A percentile compares a stretch with the other conserved stretches of the same genome.
Conservation (phyloP, 2,329 filamentous ascomycete species). For the Chrysoporthe cubensis region DNA sequence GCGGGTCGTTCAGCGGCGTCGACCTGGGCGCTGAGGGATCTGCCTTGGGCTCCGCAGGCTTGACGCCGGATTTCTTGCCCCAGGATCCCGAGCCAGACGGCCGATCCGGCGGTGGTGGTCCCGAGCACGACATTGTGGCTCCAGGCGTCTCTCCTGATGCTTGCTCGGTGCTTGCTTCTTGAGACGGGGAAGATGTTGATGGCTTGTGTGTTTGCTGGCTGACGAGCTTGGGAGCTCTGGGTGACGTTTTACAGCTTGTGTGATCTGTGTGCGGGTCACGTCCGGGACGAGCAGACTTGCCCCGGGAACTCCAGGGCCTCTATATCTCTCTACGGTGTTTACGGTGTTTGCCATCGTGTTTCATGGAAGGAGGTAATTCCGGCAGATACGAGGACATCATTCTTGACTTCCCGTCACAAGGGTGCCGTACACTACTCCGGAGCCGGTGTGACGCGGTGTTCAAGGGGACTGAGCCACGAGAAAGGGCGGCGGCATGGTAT, state of each 20-base stretch:
- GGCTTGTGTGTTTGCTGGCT: background rate
- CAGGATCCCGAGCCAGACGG: background rate
- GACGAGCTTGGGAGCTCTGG: background rate
- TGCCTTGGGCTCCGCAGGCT: background rate
- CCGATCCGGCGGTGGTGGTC: constrained; percentile 1
- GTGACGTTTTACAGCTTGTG: background rate
- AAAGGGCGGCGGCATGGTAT: background rate
- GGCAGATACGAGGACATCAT: background rate
- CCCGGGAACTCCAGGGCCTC: background rate
- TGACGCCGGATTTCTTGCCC: background rate
- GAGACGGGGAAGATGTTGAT: background rate
- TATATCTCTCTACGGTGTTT: background rate
- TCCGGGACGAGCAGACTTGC: no score
- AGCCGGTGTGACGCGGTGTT: background rate
- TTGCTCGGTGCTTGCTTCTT: background rate
- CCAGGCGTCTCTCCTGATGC: no score
- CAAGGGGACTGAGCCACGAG: no score
- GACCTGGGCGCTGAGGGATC: background rate
- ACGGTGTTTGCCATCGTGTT: background rate
- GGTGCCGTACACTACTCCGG: no score
- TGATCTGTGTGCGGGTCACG: background rate
- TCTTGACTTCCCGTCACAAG: background rate
- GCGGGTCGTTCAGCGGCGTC: background rate
- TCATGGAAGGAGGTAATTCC: background rate
- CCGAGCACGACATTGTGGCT: constrained; percentile 2